phyloP scores from a whole-genome alignment of 306 rosid genomes.

The Rosa lucieae region DNA sequence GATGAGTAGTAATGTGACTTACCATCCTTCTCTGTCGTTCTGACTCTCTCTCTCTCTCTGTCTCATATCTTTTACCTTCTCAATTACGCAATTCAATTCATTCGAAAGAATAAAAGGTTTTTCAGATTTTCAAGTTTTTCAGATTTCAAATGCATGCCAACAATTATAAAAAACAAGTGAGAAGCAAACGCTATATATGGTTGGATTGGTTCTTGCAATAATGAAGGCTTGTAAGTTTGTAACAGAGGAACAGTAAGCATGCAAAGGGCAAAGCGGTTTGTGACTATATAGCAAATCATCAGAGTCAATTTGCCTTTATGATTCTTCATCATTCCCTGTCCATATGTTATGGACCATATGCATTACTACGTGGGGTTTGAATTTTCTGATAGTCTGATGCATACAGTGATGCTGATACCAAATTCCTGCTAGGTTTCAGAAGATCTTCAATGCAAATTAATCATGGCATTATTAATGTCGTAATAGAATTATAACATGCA shows the following conservation, averaged over 20 bases:
- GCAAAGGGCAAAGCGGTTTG: background rate
- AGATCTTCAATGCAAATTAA: background rate
- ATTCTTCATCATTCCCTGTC: slow-evolving; percentile 3
- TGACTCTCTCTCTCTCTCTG: slow-evolving; percentile 31
- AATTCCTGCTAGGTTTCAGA: slow-evolving; percentile 9
- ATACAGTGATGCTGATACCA: background rate
- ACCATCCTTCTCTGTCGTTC: slow-evolving; percentile 34
- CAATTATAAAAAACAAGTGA: background rate
- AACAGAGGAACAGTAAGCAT: background rate
- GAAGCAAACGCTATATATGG: background rate
- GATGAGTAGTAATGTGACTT: slow-evolving; percentile 58
- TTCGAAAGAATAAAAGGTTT: slow-evolving; percentile 31
- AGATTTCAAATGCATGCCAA: slow-evolving; percentile 12
- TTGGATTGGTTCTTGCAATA: background rate
- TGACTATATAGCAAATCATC: slow-evolving; percentile 1
- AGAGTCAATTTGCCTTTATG: slow-evolving; percentile 1
- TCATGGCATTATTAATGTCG: background rate
- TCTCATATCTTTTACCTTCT: slow-evolving; percentile 70
- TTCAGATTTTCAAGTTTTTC: slow-evolving; percentile 36
- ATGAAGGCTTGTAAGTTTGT: background rate
- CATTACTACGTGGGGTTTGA: slow-evolving; percentile 5
- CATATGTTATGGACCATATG: background rate
- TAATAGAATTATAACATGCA: background rate
- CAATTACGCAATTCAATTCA: slow-evolving; percentile 54
- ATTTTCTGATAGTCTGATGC: background rate